Percentiles rank a stretch among this genome's conserved stretches.
Conservation (phyloP, 2,329 filamentous ascomycete species). For the Calycina marina region DNA sequence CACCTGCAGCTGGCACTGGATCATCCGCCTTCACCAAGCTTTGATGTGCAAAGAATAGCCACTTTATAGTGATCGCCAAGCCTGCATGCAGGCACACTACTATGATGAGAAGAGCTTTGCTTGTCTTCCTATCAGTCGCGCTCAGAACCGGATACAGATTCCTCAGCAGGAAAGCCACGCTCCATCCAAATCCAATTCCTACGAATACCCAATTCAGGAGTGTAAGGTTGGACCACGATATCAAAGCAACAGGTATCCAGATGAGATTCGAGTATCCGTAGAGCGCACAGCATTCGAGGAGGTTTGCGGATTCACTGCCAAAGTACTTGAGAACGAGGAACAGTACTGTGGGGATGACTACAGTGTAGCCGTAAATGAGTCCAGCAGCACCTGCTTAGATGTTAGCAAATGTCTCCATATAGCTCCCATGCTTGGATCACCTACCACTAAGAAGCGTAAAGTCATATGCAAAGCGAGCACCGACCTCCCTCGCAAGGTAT, state of each 20-base stretch:
- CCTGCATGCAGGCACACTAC: conserved; percentile 78
- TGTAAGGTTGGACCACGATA: conserved; percentile 76
- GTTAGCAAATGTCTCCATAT: conserved; percentile 2
- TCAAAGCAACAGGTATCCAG: conserved; percentile 88
- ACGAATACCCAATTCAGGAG: conserved; percentile 92
- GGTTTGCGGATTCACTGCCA: conserved; percentile 80
- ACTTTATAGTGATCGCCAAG: conserved; percentile 88
- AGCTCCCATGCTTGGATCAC: not conserved
- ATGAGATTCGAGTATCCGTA: conserved; percentile 96
- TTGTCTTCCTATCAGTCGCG: conserved; percentile 83
- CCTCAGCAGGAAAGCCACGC: conserved; percentile 69
- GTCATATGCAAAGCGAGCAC: conserved; percentile 76
- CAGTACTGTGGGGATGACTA: conserved; percentile 68
- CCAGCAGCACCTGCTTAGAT: conserved; percentile 56
- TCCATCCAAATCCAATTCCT: conserved; percentile 67
- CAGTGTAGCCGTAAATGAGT: conserved; percentile 88
- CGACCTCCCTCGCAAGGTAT: conserved; percentile 53
- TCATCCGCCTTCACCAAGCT: conserved; percentile 33
- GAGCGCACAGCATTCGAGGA: conserved; percentile 88
- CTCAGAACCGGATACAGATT: conserved; percentile 86
- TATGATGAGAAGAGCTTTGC: conserved; percentile 71
- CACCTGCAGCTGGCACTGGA: conserved; percentile 1
- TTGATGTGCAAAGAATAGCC: conserved; percentile 82
- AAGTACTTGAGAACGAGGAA: conserved; percentile 91
- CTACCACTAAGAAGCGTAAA: conserved; percentile 74